Conservation (phyloP, 768 basidiomycete species). For the Tubosaeta sp. region DNA sequence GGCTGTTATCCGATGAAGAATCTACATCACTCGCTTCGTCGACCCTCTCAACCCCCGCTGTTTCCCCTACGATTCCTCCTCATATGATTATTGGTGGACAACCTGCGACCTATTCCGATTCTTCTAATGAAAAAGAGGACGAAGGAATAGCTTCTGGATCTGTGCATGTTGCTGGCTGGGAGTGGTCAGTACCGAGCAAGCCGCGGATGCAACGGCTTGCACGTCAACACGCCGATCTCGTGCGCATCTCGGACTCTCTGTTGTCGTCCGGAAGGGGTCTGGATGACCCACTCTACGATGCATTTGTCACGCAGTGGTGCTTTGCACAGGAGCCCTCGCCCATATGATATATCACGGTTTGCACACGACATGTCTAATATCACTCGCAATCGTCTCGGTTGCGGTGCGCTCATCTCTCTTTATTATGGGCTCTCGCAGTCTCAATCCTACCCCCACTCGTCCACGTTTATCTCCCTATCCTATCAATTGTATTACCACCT, state of each 20-base stretch:
- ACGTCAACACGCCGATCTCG: not conserved
- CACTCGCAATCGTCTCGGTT: not conserved
- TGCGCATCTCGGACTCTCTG: conserved; percentile 22
- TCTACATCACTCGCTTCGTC: conserved; percentile 24
- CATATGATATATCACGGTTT: conserved; percentile 6
- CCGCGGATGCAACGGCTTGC: not conserved
- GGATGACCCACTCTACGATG: conserved; percentile 44
- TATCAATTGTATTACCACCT: not conserved
- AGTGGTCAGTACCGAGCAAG: conserved; percentile 17
- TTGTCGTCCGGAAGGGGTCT: not conserved
- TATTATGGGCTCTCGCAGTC: not conserved
- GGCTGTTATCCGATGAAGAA: conserved; percentile 9
- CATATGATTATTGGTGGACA: conserved; percentile 26
- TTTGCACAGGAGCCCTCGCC: conserved; percentile 48
- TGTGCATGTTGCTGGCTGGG: conserved; percentile 16
- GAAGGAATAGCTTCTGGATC: not conserved
- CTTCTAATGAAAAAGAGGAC: not conserved
- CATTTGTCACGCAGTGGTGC: conserved; percentile 65
- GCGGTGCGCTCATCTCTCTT: not conserved
- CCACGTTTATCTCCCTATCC: not conserved
- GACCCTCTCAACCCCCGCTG: conserved; percentile 23
- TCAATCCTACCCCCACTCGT: conserved; percentile 10
- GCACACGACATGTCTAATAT: not conserved
- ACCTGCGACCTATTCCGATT: conserved; percentile 12
- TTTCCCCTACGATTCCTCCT: conserved; percentile 19